phyloP scores from a whole-genome alignment of 352 stramenopile genomes.

The Phytophthora idaei region DNA sequence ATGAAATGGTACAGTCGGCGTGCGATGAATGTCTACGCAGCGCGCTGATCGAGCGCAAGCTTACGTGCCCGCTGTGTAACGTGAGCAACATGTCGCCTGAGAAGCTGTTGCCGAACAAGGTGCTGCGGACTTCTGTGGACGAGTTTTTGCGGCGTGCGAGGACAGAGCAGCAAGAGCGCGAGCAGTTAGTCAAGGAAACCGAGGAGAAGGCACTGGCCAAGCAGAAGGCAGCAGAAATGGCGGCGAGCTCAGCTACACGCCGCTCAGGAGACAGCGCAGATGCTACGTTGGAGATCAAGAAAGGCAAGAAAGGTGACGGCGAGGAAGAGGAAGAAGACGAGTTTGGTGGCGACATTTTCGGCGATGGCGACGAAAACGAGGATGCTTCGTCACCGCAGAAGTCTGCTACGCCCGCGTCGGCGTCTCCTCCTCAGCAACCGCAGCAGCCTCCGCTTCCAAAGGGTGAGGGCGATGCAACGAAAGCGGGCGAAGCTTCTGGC shows the following conservation, averaged over 20 bases:
- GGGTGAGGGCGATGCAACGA: slow-evolving; percentile 15
- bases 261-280: slow-evolving; percentile 76
- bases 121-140: slow-evolving; percentile 81
- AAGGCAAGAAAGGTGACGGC: slow-evolving; percentile 73
- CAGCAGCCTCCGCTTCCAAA: slow-evolving; percentile 54
- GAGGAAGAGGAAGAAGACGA: slow-evolving; percentile 84
- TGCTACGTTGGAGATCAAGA: slow-evolving; percentile 87
- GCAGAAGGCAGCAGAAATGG: slow-evolving; percentile 73
- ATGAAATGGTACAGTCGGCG: slow-evolving; percentile 52
- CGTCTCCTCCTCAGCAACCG: slow-evolving; percentile 33
- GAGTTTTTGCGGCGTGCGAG: slow-evolving; percentile 80
- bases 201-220: slow-evolving; percentile 83
- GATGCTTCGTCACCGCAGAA: slow-evolving; percentile 28
- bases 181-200: slow-evolving; percentile 85
- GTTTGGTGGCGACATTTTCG: slow-evolving; percentile 88
- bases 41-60: slow-evolving; percentile 79
- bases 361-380: slow-evolving; percentile 62
- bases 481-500: slow-evolving; percentile 8
- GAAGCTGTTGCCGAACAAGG: slow-evolving; percentile 86
- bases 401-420: slow-evolving; percentile 12
- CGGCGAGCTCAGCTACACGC: slow-evolving; percentile 50
- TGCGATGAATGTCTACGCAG: slow-evolving; percentile 85
- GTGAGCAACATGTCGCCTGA: slow-evolving; percentile 86
- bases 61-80: slow-evolving; percentile 82
- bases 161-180: slow-evolving; percentile 84